Conservation (phyloP, 1,284 basidiomycete species). For the Leucoagaricus sp. region DNA sequence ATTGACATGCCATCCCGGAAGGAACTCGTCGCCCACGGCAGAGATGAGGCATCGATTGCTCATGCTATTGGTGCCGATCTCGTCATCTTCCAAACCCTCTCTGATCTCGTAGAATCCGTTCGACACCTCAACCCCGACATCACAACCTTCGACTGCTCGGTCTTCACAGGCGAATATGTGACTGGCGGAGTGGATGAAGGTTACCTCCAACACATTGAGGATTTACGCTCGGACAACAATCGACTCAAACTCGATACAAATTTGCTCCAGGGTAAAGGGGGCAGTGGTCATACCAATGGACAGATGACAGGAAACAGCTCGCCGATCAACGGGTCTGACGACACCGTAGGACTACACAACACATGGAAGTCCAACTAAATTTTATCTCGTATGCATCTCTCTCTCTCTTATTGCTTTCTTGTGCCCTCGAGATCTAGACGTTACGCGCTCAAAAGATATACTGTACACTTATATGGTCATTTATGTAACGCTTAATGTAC, state of each 20-base stretch:
- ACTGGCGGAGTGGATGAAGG: constrained; percentile 92
- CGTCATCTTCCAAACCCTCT: constrained; percentile 96
- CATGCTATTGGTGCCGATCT: constrained; percentile 92
- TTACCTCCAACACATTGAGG: constrained; percentile 82
- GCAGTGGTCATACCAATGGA: constrained; percentile 13
- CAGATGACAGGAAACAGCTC: constrained; percentile 33
- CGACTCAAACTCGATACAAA: constrained; percentile 40
- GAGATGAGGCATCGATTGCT: constrained; percentile 79
- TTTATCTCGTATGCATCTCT: not conserved
- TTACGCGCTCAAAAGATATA: not conserved
- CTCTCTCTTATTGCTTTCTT: not conserved
- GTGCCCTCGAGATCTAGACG: not conserved
- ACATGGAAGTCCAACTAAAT: constrained; percentile 26
- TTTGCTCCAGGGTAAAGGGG: constrained; percentile 40
- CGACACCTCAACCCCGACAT: constrained; percentile 85
- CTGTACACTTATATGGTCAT: constrained; percentile 6
- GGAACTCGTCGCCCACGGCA: constrained; percentile 91
- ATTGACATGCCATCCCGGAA: constrained; percentile 98
- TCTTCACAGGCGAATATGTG: constrained; percentile 96
- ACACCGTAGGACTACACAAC: constrained; percentile 80
- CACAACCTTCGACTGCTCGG: constrained; percentile 90
- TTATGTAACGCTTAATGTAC: constrained; percentile 5
- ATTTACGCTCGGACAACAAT: constrained; percentile 82
- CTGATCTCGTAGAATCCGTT: constrained; percentile 89
- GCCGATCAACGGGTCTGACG: constrained; percentile 61